These are phyloP conservation scores for Aspergillus sp. DNA, from an alignment of 2,329 filamentous ascomycete species.

Conservation along the genomic window DNA sequence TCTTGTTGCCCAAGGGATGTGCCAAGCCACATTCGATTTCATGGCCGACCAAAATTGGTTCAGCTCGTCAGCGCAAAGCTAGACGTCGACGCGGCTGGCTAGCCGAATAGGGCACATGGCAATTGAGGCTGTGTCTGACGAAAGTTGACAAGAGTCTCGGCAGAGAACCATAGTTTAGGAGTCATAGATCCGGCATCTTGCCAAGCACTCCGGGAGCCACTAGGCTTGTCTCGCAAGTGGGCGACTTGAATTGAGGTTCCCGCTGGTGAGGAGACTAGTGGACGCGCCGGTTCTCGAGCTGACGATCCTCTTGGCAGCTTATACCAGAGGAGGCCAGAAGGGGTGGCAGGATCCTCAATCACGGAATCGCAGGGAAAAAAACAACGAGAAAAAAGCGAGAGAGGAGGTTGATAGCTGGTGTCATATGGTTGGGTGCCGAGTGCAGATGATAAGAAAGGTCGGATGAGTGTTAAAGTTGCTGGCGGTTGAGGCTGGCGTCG, in stretches of 20 bases:
- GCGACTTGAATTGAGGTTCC: slow-evolving; percentile 7
- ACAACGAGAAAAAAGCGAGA: background rate
- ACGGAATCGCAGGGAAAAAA: background rate
- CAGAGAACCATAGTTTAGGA: slow-evolving; percentile 11
- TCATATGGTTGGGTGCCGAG: background rate
- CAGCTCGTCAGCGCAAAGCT: slow-evolving; percentile 5
- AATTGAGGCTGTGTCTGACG: slow-evolving; percentile 18
- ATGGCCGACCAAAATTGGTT: slow-evolving; percentile 13
- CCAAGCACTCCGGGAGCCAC: slow-evolving; percentile 13
- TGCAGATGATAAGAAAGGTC: slow-evolving; percentile 1
- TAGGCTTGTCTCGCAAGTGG: slow-evolving; percentile 2
- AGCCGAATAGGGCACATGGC: slow-evolving; percentile 7
- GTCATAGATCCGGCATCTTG: slow-evolving; percentile 14
- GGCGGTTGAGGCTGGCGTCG: background rate
- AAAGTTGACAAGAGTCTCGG: slow-evolving; percentile 14
- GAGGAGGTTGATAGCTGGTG: background rate
- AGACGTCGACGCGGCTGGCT: background rate
- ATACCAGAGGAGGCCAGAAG: background rate
- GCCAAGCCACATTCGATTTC: slow-evolving; percentile 15
- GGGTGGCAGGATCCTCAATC: slow-evolving; percentile 1
- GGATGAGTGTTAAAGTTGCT: background rate
- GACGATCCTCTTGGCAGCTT: slow-evolving; percentile 21
- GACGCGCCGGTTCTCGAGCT: slow-evolving; percentile 11
- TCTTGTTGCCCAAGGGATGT: background rate
- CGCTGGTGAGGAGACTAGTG: slow-evolving; percentile 5